Percentiles rank a stretch among this genome's conserved stretches.
These are phyloP conservation scores for Eimeria zaria DNA, from an alignment of 169 alveolate species.

Conservation along the genomic window DNA sequence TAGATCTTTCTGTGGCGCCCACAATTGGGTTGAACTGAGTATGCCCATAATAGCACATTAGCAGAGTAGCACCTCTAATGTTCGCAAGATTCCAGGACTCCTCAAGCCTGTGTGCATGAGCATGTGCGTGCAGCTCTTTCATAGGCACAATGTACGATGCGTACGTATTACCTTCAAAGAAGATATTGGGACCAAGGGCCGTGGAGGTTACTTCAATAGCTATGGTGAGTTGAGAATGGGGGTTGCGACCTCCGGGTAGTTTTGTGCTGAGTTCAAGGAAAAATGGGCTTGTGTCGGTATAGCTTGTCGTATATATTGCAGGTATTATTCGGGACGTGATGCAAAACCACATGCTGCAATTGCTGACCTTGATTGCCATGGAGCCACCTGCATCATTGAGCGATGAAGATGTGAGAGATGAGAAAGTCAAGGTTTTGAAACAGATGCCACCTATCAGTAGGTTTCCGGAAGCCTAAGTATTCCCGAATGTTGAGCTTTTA, in stretches of 20 bases:
- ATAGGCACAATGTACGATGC: slow-evolving; percentile 86
- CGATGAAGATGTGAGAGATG: slow-evolving; percentile 88
- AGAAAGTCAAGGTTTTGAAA: slow-evolving; percentile 88
- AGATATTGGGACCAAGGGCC: slow-evolving; percentile 85
- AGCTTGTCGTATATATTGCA: not conserved
- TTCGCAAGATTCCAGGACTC: not conserved
- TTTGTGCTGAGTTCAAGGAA: not conserved
- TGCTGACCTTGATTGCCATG: slow-evolving; percentile 88
- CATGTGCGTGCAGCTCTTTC: slow-evolving; percentile 83
- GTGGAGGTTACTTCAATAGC: slow-evolving; percentile 90
- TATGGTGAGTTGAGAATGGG: slow-evolving; percentile 69
- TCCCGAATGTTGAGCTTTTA: not conserved
- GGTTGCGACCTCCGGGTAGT: not conserved
- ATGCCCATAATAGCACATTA: not conserved
- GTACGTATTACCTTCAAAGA: slow-evolving; percentile 88
- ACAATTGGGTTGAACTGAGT: not conserved
- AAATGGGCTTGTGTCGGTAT: not conserved
- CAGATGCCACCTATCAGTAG: slow-evolving; percentile 86
- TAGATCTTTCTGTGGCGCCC: not conserved
- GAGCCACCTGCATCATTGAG: slow-evolving; percentile 88
- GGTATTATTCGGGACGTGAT: slow-evolving; percentile 90
- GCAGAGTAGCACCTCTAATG: not conserved
- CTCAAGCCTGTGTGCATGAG: not conserved
- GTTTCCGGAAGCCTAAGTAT: not conserved
- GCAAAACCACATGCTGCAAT: slow-evolving; percentile 90